Percentiles rank a stretch among this genome's conserved stretches.
phyloP scores from a whole-genome alignment of 2,329 filamentous ascomycete genomes.

The Pseudocercospora macadamiae region DNA sequence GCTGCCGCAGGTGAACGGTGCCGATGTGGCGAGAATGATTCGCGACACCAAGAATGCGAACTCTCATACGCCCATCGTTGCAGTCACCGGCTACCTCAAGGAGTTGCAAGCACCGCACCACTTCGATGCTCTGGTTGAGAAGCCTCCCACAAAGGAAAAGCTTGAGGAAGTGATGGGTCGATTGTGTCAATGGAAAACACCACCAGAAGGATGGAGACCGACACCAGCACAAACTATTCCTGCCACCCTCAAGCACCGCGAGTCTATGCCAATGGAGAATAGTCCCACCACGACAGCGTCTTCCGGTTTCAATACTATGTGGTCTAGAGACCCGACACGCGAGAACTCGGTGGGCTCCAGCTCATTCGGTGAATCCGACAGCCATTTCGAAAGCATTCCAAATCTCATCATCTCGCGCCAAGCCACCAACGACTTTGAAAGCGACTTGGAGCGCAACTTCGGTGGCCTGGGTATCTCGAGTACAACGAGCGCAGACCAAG shows the following conservation, averaged over 20 bases:
- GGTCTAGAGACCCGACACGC: slow-evolving; percentile 41
- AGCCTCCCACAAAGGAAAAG: slow-evolving; percentile 91
- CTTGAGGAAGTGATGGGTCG: slow-evolving; percentile 83
- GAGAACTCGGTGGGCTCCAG: slow-evolving; percentile 89
- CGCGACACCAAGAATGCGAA: slow-evolving; percentile 96
- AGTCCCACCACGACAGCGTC: slow-evolving; percentile 80
- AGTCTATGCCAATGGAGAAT: slow-evolving; percentile 68
- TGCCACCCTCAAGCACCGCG: slow-evolving; percentile 65
- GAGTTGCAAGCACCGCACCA: slow-evolving; percentile 93
- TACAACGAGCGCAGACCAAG: slow-evolving; percentile 24
- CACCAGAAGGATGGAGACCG: slow-evolving; percentile 61
- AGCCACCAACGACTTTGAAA: slow-evolving; percentile 67
- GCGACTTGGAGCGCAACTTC: slow-evolving; percentile 50
- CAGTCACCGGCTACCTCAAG: slow-evolving; percentile 96
- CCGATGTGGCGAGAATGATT: slow-evolving; percentile 96
- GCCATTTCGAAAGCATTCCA: slow-evolving; percentile 75
- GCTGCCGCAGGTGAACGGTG: slow-evolving; percentile 89
- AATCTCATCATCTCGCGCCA: slow-evolving; percentile 71
- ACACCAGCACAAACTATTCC: slow-evolving; percentile 52
- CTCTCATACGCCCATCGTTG: slow-evolving; percentile 90
- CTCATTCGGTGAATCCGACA: slow-evolving; percentile 84
- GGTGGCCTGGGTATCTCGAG: slow-evolving; percentile 71
- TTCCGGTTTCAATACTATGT: slow-evolving; percentile 65
- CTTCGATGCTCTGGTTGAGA: slow-evolving; percentile 94
- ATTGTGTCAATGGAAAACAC: slow-evolving; percentile 91